Percentiles rank a stretch among this genome's conserved stretches.
Conservation (phyloP, 75 land plant species). For the Pinus tabuliformis region DNA sequence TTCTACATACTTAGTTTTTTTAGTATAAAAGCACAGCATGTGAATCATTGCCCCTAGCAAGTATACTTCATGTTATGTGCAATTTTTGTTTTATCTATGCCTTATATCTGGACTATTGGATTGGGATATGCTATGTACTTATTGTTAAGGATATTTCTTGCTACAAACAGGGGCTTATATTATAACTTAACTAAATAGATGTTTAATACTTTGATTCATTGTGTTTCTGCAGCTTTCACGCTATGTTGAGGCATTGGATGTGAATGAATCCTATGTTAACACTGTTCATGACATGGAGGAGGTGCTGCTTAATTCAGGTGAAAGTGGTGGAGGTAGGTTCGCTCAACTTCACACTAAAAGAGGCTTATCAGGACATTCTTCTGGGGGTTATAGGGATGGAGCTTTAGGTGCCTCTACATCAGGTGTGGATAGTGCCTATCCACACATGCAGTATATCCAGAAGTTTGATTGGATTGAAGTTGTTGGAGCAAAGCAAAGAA, state of each 20-base stretch:
- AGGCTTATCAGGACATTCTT: conserved; percentile 7
- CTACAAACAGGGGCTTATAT: background rate
- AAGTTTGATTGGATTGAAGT: conserved; percentile 82
- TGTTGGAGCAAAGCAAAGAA: conserved; percentile 83
- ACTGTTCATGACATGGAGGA: conserved; percentile 92
- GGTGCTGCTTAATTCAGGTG: conserved; percentile 63
- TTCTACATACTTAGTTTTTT: background rate
- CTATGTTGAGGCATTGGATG: conserved; percentile 45
- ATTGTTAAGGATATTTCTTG: background rate
- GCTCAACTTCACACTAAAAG: conserved; percentile 11
- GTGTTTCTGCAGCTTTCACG: conserved; percentile 33
- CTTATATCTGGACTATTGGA: background rate
- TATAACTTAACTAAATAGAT: background rate
- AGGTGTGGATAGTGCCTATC: conserved; percentile 29
- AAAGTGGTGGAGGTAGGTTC: conserved; percentile 32
- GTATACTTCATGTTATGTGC: background rate
- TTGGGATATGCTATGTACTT: background rate
- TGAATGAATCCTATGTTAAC: conserved; percentile 65
- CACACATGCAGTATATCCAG: background rate
- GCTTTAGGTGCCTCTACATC: conserved; percentile 76
- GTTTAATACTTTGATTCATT: background rate
- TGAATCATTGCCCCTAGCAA: background rate
- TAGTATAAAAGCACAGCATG: background rate
- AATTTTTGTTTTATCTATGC: background rate
- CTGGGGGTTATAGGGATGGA: conserved; percentile 51